phyloP scores from a whole-genome alignment of 805 yeast species.

The Wickerhamomyces xylosicus region DNA sequence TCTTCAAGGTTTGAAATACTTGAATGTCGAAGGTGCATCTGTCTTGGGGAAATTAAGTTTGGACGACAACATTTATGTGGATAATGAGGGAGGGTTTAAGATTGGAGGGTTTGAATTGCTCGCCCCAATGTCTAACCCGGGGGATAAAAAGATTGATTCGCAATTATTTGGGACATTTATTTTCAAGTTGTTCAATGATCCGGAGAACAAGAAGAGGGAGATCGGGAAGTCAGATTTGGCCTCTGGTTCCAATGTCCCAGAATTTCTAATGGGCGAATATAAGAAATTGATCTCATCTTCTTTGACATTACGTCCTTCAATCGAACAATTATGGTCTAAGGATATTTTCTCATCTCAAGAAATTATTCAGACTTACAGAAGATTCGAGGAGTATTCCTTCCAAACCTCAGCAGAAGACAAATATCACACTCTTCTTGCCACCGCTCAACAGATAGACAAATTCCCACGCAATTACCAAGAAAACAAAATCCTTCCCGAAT shows the following conservation, averaged over 20 bases:
- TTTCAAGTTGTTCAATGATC: slow-evolving; percentile 29
- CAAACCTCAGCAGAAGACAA: slow-evolving; percentile 41
- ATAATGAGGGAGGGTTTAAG: slow-evolving; percentile 71
- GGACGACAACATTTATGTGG: slow-evolving; percentile 52
- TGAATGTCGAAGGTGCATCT: slow-evolving; percentile 44
- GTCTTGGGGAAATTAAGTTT: slow-evolving; percentile 54
- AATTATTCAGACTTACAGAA: slow-evolving; percentile 41
- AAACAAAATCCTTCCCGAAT: slow-evolving; percentile 60
- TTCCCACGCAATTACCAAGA: slow-evolving; percentile 46
- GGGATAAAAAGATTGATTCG: slow-evolving; percentile 47
- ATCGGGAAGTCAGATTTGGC: slow-evolving; percentile 4
- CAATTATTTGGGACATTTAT: slow-evolving; percentile 52
- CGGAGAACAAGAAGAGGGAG: background rate
- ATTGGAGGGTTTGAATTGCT: slow-evolving; percentile 72
- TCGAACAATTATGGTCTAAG: slow-evolving; percentile 18
- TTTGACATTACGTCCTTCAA: slow-evolving; percentile 28
- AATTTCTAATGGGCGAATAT: slow-evolving; percentile 23
- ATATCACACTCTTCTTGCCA: slow-evolving; percentile 31
- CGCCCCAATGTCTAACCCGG: slow-evolving; percentile 23
- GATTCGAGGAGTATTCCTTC: slow-evolving; percentile 41
- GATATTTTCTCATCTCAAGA: slow-evolving; percentile 26
- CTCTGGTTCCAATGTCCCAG: slow-evolving; percentile 24
- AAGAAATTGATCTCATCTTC: slow-evolving; percentile 30
- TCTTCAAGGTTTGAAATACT: slow-evolving; percentile 41
- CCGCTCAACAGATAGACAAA: slow-evolving; percentile 17